These are phyloP conservation scores for Gelatoporia subvermispora DNA, from an alignment of 768 basidiomycete species.

Conservation along the genomic window DNA sequence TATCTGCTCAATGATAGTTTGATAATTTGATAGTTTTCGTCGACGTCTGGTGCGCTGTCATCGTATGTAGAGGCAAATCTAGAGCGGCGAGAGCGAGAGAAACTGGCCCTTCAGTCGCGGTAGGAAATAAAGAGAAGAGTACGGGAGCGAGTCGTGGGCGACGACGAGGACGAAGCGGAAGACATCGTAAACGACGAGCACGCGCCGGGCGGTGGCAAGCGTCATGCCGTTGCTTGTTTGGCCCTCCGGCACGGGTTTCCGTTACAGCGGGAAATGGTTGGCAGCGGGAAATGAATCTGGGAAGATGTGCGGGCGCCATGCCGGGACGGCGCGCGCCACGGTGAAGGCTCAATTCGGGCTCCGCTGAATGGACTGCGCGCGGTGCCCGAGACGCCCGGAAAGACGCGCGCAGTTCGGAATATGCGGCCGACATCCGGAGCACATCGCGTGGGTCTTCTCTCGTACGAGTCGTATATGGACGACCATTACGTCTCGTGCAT, in stretches of 20 bases:
- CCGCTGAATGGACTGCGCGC: too few relatives aligned
- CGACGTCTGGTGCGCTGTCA: slow-evolving; percentile 40
- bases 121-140: slow-evolving; percentile 93
- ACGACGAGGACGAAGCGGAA: slow-evolving; percentile 28
- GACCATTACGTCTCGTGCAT: too few relatives aligned
- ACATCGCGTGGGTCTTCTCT: too few relatives aligned
- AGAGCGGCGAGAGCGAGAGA: slow-evolving; percentile 33
- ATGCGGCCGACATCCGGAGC: too few relatives aligned
- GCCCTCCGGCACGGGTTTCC: background rate
- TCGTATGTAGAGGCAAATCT: slow-evolving; percentile 36
- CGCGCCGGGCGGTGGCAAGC: slow-evolving; percentile 7
- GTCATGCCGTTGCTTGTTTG: slow-evolving; percentile 19
- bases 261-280: background rate
- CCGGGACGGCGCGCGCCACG: background rate
- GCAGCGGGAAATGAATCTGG: background rate
- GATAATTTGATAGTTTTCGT: too few relatives aligned
- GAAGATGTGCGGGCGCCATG: background rate
- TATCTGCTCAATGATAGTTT: too few relatives aligned
- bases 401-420: too few relatives aligned
- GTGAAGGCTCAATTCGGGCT: background rate
- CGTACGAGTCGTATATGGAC: too few relatives aligned
- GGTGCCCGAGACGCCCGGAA: too few relatives aligned
- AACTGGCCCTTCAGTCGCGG: slow-evolving; percentile 67
- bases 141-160: slow-evolving; percentile 70
- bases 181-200: slow-evolving; percentile 24